Evolutionary conservation across 768 basidiomycete species (phyloP).

Genomic region (Myochromella boudieri): DNA sequence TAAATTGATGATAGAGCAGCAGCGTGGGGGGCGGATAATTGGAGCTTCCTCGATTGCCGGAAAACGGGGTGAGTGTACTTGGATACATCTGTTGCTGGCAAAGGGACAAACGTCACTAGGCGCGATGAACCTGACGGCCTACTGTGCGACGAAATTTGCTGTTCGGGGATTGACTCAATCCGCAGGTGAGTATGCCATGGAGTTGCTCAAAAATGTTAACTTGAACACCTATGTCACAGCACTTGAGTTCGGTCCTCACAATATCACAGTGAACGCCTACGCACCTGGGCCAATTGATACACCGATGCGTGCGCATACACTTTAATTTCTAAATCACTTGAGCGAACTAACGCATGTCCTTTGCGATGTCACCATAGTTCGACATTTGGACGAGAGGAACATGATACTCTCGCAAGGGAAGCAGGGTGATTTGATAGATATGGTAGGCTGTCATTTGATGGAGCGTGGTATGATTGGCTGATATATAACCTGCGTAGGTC

Average conservation of each 20-base stretch:
- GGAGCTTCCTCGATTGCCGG: conserved; percentile 37
- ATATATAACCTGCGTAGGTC: conserved; percentile 5
- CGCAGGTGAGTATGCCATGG: conserved; percentile 27
- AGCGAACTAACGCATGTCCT: neutral
- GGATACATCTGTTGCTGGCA: neutral
- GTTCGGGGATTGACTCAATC: conserved; percentile 39
- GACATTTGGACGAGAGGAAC: neutral
- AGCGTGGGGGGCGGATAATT: conserved; percentile 54
- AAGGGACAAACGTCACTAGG: neutral
- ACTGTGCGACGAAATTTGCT: conserved; percentile 38
- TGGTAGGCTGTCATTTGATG: neutral
- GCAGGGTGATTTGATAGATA: conserved; percentile 1
- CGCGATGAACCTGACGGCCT: conserved; percentile 17
- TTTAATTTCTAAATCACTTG: neutral
- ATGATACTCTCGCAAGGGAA: neutral
- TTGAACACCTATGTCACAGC: conserved; percentile 22
- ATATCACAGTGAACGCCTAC: conserved; percentile 44
- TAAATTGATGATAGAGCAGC: conserved; percentile 56
- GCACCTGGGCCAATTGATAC: conserved; percentile 31
- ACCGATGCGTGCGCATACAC: conserved; percentile 8
- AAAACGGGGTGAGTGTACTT: conserved; percentile 22
- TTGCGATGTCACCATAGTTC: conserved; percentile 7
- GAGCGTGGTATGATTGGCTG: too few species aligned
- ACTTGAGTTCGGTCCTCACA: conserved; percentile 32
- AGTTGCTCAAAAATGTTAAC: neutral